phyloP scores from a whole-genome alignment of 108 stramenopile species.

The Aurantiochytrium sp. region DNA sequence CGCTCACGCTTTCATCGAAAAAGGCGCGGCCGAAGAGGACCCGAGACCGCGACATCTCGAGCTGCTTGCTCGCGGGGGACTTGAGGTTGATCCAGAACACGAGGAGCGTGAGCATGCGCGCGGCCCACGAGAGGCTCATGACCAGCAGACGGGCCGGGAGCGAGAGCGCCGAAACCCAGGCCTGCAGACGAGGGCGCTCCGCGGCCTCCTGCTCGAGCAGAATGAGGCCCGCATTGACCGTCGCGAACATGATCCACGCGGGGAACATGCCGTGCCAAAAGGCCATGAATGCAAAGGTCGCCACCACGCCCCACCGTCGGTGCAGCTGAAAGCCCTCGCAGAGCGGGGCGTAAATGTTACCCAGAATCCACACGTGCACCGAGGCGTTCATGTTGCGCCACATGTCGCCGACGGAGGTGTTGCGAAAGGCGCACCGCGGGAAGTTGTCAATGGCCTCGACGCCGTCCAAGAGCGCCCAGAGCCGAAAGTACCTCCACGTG shows the following conservation, averaged over 20 bases:
- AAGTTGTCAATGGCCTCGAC: background rate
- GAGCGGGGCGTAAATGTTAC: background rate
- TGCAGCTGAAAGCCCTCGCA: background rate
- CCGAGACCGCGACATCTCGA: background rate
- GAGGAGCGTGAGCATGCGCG: background rate
- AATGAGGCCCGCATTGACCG: background rate
- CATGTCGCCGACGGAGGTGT: background rate
- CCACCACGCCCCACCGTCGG: background rate
- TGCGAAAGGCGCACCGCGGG: background rate
- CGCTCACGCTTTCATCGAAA: background rate
- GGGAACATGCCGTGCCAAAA: background rate
- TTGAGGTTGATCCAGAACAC: background rate
- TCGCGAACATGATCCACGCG: background rate
- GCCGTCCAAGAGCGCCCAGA: background rate
- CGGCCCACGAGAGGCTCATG: background rate
- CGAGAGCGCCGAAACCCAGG: background rate
- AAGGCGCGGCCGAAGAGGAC: background rate
- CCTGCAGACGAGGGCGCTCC: background rate
- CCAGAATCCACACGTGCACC: background rate
- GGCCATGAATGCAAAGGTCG: background rate
- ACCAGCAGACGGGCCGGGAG: background rate
- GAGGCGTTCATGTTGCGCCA: slow-evolving; percentile 7
- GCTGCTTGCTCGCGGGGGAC: background rate
- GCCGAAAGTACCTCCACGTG: background rate
- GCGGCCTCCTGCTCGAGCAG: background rate